phyloP scores from a whole-genome alignment of 2,329 filamentous ascomycete species.

The Alternaria gaisen region DNA sequence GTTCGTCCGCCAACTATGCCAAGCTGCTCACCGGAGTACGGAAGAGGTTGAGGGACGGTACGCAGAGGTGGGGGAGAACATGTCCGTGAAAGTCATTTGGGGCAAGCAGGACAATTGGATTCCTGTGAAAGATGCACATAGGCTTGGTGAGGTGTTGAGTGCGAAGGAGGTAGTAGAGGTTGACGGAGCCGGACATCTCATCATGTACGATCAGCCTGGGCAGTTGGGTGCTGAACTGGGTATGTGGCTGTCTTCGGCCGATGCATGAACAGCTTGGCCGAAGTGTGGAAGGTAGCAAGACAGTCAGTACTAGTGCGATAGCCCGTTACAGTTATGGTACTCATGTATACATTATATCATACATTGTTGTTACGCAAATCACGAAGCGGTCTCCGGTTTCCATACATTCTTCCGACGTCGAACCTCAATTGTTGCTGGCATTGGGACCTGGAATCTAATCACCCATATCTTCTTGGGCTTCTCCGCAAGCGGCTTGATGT shows the following conservation, averaged over 20 bases:
- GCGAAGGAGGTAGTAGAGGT: conserved; percentile 23
- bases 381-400: conserved; percentile 5
- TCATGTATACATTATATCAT: background rate
- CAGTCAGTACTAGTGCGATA: background rate
- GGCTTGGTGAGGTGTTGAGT: conserved; percentile 23
- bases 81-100: conserved; percentile 33
- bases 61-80: conserved; percentile 17
- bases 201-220: conserved; percentile 30
- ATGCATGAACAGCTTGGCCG: background rate
- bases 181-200: conserved; percentile 26
- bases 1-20: conserved; percentile 32
- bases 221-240: conserved; percentile 27
- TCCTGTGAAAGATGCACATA: conserved; percentile 16
- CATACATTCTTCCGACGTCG: conserved; percentile 21
- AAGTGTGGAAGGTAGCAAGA: background rate
- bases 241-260: conserved; percentile 18
- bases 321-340: fast-evolving
- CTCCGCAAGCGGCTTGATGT: conserved; percentile 40
- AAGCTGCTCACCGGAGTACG: conserved; percentile 27
- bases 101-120: conserved; percentile 31
- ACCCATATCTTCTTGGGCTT: conserved; percentile 35
- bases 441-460: conserved; percentile 17
- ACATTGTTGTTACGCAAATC: fast-evolving
- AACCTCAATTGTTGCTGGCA: conserved; percentile 16
- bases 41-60: conserved; percentile 28